Conservation (phyloP, 2,329 filamentous ascomycete genomes). For the Trichoderma breve region DNA sequence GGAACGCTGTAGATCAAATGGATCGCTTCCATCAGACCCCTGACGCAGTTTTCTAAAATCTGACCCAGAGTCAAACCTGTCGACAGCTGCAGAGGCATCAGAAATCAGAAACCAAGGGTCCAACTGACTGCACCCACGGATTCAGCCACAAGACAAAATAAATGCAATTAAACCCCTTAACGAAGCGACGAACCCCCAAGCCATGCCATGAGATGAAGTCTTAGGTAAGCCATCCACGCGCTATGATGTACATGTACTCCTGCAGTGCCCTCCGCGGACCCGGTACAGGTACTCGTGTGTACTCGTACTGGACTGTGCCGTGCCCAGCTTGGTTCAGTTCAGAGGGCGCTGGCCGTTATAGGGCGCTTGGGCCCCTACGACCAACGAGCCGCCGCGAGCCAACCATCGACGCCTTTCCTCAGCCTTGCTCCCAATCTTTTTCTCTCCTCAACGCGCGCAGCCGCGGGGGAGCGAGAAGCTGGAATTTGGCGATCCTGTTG, state of each 20-base stretch:
- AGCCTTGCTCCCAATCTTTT: constrained; percentile 2
- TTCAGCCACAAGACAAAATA: not conserved
- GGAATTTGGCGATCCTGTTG: not conserved
- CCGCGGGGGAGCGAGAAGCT: constrained; percentile 1
- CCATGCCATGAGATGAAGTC: not conserved
- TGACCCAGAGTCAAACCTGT: not conserved
- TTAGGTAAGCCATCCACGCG: not conserved
- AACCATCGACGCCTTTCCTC: constrained; percentile 3
- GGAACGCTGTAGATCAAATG: not conserved
- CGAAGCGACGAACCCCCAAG: not conserved
- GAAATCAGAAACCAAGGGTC: not conserved
- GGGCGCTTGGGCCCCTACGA: constrained; percentile 2
- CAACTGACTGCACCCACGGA: not conserved
- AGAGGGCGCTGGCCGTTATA: not conserved
- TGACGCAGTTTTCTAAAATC: not conserved
- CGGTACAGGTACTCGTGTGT: not conserved
- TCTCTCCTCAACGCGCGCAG: not conserved
- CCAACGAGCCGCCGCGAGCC: constrained; percentile 3
- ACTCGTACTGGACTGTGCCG: no score
- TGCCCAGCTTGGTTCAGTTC: no score
- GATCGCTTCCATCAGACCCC: not conserved
- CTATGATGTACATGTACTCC: not conserved
- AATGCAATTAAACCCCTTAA: not conserved
- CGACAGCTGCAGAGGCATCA: not conserved
- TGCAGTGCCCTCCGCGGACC: not conserved